Base-by-base conservation (phyloP, 164 flowering plant genomes). In the Vitis vinifera region DNA sequence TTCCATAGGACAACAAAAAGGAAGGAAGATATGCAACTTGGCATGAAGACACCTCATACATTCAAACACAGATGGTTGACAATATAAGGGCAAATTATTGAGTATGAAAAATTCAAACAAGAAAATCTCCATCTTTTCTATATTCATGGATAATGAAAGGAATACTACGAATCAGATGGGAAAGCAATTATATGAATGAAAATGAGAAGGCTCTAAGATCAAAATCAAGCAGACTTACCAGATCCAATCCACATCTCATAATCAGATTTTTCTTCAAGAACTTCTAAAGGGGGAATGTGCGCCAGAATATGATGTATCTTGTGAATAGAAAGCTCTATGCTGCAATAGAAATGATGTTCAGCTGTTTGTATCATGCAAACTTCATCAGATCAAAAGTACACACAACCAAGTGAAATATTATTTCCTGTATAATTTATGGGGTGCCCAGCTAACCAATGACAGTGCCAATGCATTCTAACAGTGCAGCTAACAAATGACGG, bases 171-270 rank as follows among this genome's bases (percentile, higher is more conserved):
- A 31, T 7, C 23, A 19, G 17, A 50, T 13, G 10, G 31, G 10
- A 44, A 23, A 3, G 29, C 2, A 51, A n/a, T 16, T 16, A n/a
- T 51, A 29, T 29, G n/a, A 44, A 67, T 8, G 27, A 9, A 50
- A 13, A 14, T 14, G 19, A 60, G 8, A 37, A 15, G 47, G 27
- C 65, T 27, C 50, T n/a, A 68, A 29, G 3, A 63, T 50, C 9
- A 52, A 62, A 58, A 53, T 27, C 62, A 69, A 66, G 30, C 10
- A 75, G 57, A 55, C 76, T 81, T 71, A 91, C 97, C 97, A 75
- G 74, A 83, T 12, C 71, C 81, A 82, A 87, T 84, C 98, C 96
- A 94, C 87, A 85, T 87, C 66, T 87, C 86, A 66, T 59, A 51
- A 52, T 79, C 76, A 62, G 82, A 63, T 27, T 78, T 76, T 9